A percentile compares a stretch with the other conserved stretches of the same genome.
Evolutionary conservation across 129 eudicot genomes (phyloP).

Genomic region (Logfia minima): DNA sequence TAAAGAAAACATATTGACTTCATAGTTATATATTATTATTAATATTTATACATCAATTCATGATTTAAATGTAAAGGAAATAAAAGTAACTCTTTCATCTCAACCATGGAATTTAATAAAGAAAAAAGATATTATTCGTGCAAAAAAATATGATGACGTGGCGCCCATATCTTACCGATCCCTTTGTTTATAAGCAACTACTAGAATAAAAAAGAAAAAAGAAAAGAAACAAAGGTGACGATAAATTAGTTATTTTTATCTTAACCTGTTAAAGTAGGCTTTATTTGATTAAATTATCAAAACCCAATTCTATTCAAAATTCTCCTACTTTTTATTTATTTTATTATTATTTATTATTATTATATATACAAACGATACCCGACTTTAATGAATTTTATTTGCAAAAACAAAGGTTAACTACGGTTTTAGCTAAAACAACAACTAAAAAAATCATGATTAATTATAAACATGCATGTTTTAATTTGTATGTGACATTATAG

Average conservation of each 20-base stretch:
- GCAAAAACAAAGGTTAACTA: background rate
- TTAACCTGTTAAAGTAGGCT: constrained; percentile 31
- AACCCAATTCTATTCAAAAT: constrained; percentile 36
- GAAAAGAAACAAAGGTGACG: constrained; percentile 21
- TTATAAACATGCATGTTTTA: too few species aligned
- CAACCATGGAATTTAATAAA: constrained; percentile 24
- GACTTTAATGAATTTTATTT: background rate
- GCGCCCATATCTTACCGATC: constrained; percentile 21
- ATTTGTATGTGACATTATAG: too few species aligned
- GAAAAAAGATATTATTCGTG: constrained; percentile 26
- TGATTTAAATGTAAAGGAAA: background rate
- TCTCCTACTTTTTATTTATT: constrained; percentile 20
- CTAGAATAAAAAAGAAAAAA: constrained; percentile 11
- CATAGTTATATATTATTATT: background rate
- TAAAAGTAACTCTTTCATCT: constrained; percentile 3
- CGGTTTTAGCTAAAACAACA: background rate
- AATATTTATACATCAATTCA: background rate
- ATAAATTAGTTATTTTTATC: constrained; percentile 24
- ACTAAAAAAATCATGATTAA: too few species aligned
- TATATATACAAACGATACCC: background rate
- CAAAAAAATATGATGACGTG: constrained; percentile 27
- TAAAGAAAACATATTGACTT: constrained; percentile 14
- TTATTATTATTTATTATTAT: background rate
- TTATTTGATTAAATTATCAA: constrained; percentile 21
- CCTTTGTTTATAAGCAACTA: constrained; percentile 39